A percentile compares a stretch with the other conserved stretches of the same genome.
Evolutionary conservation across 169 alveolate species (phyloP).

Genomic region (Hepatocystis sp.): DNA sequence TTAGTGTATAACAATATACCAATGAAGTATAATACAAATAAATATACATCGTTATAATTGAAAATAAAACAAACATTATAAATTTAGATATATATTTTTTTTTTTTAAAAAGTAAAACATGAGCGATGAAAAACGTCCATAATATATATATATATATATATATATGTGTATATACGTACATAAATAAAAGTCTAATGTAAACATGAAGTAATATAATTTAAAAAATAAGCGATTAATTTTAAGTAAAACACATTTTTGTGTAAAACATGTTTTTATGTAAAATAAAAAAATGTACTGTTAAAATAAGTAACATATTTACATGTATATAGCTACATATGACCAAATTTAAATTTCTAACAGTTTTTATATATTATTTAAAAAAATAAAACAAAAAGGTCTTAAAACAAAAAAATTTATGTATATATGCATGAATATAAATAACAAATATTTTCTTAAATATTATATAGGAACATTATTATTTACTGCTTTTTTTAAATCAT

Average conservation of each 20-base stretch:
- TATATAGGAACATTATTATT: conserved; percentile 7
- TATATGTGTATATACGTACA: not conserved
- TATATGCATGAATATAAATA: conserved; percentile 13
- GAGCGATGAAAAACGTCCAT: not conserved
- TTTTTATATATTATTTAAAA: conserved; percentile 8
- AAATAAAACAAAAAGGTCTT: conserved; percentile 6
- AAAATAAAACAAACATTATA: conserved; percentile 55
- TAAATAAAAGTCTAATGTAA: too few relatives aligned
- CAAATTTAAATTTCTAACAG: too few relatives aligned
- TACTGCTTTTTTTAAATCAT: conserved; percentile 75
- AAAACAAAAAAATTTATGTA: conserved; percentile 6
- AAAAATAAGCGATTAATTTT: too few relatives aligned
- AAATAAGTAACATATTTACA: too few relatives aligned
- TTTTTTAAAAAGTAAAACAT: conserved; percentile 6
- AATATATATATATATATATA: conserved; percentile 4
- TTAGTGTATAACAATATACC: conserved; percentile 9
- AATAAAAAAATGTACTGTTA: too few relatives aligned
- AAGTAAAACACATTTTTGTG: too few relatives aligned
- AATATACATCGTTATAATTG: conserved; percentile 31
- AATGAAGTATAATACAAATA: conserved; percentile 19
- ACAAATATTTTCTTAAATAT: conserved; percentile 2
- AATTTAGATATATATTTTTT: not conserved
- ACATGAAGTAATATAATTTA: too few relatives aligned
- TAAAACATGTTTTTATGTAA: too few relatives aligned
- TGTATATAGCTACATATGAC: too few relatives aligned